These are phyloP conservation scores for Fusarium odoratissimum DNA, from an alignment of 2,329 filamentous ascomycete genomes.

Conservation along the genomic window DNA sequence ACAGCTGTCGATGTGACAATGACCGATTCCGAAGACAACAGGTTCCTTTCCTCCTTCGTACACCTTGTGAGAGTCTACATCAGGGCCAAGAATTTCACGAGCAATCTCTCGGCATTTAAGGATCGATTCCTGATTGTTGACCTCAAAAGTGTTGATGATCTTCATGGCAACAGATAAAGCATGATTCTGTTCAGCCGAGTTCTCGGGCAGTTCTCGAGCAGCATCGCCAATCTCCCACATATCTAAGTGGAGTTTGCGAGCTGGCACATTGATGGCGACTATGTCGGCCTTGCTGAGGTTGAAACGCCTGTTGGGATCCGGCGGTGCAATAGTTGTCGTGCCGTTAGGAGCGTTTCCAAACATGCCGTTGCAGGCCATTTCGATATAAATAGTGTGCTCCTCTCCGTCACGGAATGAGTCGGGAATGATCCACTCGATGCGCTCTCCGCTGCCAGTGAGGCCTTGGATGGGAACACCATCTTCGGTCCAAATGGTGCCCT, in stretches of 20 bases:
- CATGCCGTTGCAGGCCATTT: constrained; percentile 99
- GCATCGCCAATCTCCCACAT: constrained; percentile 97
- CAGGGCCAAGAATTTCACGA: constrained; percentile 81
- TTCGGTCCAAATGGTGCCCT: constrained; percentile 93
- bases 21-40: constrained; percentile 88
- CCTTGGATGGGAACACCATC: constrained; percentile 93
- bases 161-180: constrained; percentile 85
- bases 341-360: constrained; percentile 91
- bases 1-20: constrained; percentile 98
- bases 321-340: constrained; percentile 84
- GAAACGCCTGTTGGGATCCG: constrained; percentile 85
- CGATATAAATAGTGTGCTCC: constrained; percentile 90
- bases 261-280: constrained; percentile 87
- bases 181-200: constrained; percentile 90
- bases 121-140: constrained; percentile 82
- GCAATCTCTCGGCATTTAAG: constrained; percentile 85
- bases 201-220: constrained; percentile 86
- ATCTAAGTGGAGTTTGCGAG: constrained; percentile 85
- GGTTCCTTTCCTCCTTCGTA: constrained; percentile 81
- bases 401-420: constrained; percentile 84
- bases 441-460: constrained; percentile 88
- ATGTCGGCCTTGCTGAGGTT: constrained; percentile 83
- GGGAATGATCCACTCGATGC: constrained; percentile 91
- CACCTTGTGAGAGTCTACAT: constrained; percentile 84
- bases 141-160: constrained; percentile 91